Evolutionary conservation across 73 alveolate species (phyloP).

Genomic region (Tetrahymena elliotti): DNA sequence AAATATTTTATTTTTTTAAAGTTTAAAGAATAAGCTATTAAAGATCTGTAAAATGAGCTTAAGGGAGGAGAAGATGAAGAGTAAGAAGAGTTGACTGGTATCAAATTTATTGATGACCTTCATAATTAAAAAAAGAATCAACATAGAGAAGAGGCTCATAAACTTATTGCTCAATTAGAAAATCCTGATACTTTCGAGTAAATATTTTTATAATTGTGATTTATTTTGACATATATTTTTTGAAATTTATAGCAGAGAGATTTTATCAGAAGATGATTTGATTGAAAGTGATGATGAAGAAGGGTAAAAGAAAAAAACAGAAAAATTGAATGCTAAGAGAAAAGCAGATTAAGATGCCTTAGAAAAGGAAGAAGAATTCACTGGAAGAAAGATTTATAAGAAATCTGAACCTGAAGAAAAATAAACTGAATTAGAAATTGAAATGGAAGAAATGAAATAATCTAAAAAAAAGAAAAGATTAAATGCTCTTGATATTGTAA

Average conservation of each 20-base stretch:
- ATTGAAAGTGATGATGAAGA: slow-evolving; percentile 37
- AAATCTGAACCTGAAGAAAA: neutral
- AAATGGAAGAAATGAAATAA: neutral
- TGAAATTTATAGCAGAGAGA: neutral
- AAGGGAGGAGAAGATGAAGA: slow-evolving; percentile 29
- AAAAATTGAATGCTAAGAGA: slow-evolving; percentile 4
- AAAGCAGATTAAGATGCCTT: slow-evolving; percentile 2
- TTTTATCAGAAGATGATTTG: slow-evolving; percentile 9
- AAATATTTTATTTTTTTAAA: neutral
- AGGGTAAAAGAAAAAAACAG: slow-evolving; percentile 18
- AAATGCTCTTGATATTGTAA: neutral
- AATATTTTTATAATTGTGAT: neutral
- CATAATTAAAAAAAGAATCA: neutral
- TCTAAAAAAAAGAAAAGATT: neutral
- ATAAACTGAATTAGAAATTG: neutral
- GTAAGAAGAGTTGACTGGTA: neutral
- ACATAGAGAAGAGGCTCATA: neutral
- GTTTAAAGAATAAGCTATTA: slow-evolving; percentile 38
- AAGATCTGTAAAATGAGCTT: slow-evolving; percentile 30
- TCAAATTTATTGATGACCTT: neutral
- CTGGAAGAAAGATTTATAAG: neutral
- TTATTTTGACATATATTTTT: neutral
- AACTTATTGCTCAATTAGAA: neutral
- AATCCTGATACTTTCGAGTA: neutral
- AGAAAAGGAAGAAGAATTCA: slow-evolving; percentile 21